A percentile compares a stretch with the other conserved stretches of the same genome.
These are phyloP conservation scores for Boletus edulis DNA, from an alignment of 768 basidiomycete genomes.

Conservation along the genomic window DNA sequence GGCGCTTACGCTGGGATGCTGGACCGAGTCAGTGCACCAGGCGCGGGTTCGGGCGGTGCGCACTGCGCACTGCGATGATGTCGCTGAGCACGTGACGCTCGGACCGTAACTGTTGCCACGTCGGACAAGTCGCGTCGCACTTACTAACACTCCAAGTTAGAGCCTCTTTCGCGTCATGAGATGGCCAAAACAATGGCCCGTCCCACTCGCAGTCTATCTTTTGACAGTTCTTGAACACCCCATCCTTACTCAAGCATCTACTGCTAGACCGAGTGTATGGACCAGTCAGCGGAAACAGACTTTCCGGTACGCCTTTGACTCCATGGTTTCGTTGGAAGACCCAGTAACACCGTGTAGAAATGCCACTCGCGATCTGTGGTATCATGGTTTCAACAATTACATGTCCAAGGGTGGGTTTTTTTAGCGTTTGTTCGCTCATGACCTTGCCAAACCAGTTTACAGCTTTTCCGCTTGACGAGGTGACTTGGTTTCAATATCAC, in stretches of 20 bases:
- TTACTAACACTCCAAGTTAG: neutral
- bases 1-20: too few species aligned
- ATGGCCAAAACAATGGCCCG: constrained; percentile 51
- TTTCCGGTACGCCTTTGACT: constrained; percentile 44
- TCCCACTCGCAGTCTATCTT: constrained; percentile 42
- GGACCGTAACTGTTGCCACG: constrained; percentile 16
- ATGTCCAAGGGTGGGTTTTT: constrained; percentile 69
- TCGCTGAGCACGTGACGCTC: constrained; percentile 20
- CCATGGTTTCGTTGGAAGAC: neutral
- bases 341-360: constrained; percentile 44
- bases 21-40: neutral
- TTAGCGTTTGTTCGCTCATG: neutral
- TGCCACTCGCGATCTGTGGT: constrained; percentile 75
- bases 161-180: constrained; percentile 27
- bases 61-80: constrained; percentile 3
- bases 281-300: constrained; percentile 54
- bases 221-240: constrained; percentile 36
- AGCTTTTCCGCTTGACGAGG: constrained; percentile 90
- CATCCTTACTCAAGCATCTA: constrained; percentile 11
- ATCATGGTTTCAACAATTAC: constrained; percentile 87
- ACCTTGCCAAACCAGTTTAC: constrained; percentile 20
- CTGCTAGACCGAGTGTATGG: constrained; percentile 43
- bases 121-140: constrained; percentile 14
- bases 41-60: neutral
- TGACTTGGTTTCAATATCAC: constrained; percentile 29